phyloP scores from a whole-genome alignment of 1,139 yeast genomes.

The Debaryomyces coudertii region DNA sequence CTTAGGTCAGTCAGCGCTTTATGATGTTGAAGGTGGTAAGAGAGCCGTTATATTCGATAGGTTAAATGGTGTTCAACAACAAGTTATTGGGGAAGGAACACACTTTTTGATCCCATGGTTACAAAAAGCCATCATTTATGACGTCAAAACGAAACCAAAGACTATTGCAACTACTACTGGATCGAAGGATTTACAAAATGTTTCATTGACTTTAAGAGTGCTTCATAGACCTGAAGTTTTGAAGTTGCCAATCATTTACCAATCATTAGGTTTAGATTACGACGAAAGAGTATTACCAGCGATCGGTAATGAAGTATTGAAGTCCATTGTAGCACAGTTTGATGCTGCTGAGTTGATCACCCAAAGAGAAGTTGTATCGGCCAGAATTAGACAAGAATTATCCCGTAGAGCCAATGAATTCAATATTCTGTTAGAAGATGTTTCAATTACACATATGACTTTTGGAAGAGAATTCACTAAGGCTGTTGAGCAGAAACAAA shows the following conservation, averaged over 20 bases:
- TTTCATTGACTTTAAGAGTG: slow-evolving; percentile 88
- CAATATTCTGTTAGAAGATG: slow-evolving; percentile 91
- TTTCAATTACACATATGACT: slow-evolving; percentile 96
- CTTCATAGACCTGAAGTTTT: slow-evolving; percentile 91
- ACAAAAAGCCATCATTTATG: slow-evolving; percentile 86
- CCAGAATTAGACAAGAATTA: slow-evolving; percentile 86
- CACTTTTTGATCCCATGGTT: slow-evolving; percentile 96
- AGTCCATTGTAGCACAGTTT: slow-evolving; percentile 95
- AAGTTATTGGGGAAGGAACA: slow-evolving; percentile 94
- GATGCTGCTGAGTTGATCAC: slow-evolving; percentile 98
- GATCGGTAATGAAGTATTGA: slow-evolving; percentile 93
- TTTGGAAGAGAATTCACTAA: slow-evolving; percentile 97
- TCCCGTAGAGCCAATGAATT: slow-evolving; percentile 85
- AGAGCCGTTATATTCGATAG: slow-evolving; percentile 96
- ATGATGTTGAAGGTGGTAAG: slow-evolving; percentile 94
- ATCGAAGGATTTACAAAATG: slow-evolving; percentile 95
- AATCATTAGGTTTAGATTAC: slow-evolving; percentile 88
- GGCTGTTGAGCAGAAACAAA: slow-evolving; percentile 98
- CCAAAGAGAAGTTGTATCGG: slow-evolving; percentile 93
- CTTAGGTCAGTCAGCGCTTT: slow-evolving; percentile 72
- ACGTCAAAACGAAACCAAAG: slow-evolving; percentile 90
- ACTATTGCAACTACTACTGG: slow-evolving; percentile 95
- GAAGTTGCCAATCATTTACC: slow-evolving; percentile 83
- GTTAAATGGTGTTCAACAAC: slow-evolving; percentile 81
- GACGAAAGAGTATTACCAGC: slow-evolving; percentile 98